Evolutionary conservation across 163 green algal species (phyloP), one percentile per base, ranked within the genome.

Genomic region (Scenedesmus sp.): DNA sequence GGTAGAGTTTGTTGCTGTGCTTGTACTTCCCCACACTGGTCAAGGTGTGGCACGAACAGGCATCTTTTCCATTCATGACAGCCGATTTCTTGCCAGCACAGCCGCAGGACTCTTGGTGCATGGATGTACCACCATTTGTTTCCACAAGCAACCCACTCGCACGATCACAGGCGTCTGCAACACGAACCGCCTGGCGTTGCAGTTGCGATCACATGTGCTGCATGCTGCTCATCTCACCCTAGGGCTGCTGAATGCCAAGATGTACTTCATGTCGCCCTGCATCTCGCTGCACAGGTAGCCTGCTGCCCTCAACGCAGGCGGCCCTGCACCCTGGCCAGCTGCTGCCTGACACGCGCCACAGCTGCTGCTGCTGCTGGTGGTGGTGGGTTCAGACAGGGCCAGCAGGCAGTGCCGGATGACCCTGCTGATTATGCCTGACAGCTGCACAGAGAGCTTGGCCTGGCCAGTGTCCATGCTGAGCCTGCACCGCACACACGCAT

Each of bases 241-340:
- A 0, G 88, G 81, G 66, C 55, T 90, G 59, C 34, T 26, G 74
- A 96, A 95, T 0, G 91, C 91, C 84, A 96, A 76, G 84, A 96
- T 95, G 92, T 96, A 96, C 91, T 95, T 95, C 34, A 96, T 87
- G 67, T 95, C 93, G 2, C 87, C 91, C 13, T 93, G 88, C 87
- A 91, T 16, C 55, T 90, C 91, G 2, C 94, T 91, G 67, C 92
- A 95, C 82, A 96, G 67, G 88, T 96, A 96, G 87, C 93, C 93
- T n/a, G 23, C 15, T 12, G 57, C 84, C 59, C 8, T 16, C 74
- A 87, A 4, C 13, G 26, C 66, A 54, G 34, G 56, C 23, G 8
- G 12, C 85, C 15, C 34, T 77, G 55, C 54, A 64, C 54, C 54
- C 23, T 79, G 70, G 23, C 23, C 23, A 76, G 66, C 1, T 18